These are phyloP conservation scores for Malus hybrid DNA, from an alignment of 331 rosid species.

Conservation along the genomic window DNA sequence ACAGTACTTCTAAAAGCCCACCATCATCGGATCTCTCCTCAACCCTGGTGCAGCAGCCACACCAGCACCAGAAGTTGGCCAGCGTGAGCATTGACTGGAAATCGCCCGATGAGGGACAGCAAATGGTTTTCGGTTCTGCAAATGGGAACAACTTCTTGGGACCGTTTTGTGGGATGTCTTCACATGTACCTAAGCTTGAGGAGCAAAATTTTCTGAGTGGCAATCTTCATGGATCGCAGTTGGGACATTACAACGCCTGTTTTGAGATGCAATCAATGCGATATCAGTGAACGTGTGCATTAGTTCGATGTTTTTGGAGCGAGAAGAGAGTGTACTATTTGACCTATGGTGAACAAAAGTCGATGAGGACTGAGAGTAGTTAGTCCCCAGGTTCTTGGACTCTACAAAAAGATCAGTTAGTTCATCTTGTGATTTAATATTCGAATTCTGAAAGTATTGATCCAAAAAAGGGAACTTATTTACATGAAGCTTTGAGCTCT, in stretches of 20 bases:
- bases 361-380: slow-evolving; percentile 24
- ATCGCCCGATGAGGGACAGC: slow-evolving; percentile 21
- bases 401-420: slow-evolving; percentile 24
- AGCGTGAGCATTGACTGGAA: slow-evolving; percentile 37
- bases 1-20: slow-evolving; percentile 15
- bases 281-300: slow-evolving; percentile 28
- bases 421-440: slow-evolving; percentile 6
- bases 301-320: slow-evolving; percentile 16
- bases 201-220: slow-evolving; percentile 40
- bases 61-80: slow-evolving; percentile 29
- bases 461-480: neutral
- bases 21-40: slow-evolving; percentile 31
- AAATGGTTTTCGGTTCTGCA: slow-evolving; percentile 26
- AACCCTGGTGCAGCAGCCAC: slow-evolving; percentile 22
- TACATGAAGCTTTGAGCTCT: slow-evolving; percentile 23
- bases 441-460: too few relatives aligned
- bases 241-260: slow-evolving; percentile 37
- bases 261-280: slow-evolving; percentile 53
- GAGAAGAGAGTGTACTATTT: slow-evolving; percentile 1
- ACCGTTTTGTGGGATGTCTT: slow-evolving; percentile 49
- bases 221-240: slow-evolving; percentile 39
- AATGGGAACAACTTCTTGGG: slow-evolving; percentile 39
- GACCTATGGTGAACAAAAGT: slow-evolving; percentile 34
- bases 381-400: slow-evolving; percentile 18
- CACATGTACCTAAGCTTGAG: slow-evolving; percentile 42